phyloP scores from a whole-genome alignment of 371 early-diverging fungal genomes.

The Zychaea mexicana region DNA sequence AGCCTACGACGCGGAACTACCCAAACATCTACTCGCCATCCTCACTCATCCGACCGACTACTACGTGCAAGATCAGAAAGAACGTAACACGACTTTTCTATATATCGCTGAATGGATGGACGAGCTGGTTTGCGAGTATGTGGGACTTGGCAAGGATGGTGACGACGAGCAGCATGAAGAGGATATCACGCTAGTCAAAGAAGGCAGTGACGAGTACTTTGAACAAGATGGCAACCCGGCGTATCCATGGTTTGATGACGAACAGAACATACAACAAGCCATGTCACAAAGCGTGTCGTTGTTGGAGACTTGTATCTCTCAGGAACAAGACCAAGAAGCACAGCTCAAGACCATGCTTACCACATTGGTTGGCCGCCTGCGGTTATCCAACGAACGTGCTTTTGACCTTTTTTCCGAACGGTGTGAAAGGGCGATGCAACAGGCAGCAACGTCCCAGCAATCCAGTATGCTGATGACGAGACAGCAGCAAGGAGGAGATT shows the following conservation, averaged over 20 bases:
- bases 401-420: constrained; percentile 20
- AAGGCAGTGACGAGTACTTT: background rate
- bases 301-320: background rate
- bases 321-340: background rate
- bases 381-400: constrained; percentile 29
- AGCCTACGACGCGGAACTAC: constrained; percentile 26
- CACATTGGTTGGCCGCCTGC: constrained; percentile 23
- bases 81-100: background rate
- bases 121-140: constrained; percentile 31
- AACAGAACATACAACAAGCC: constrained; percentile 15
- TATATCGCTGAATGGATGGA: constrained; percentile 38
- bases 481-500: background rate
- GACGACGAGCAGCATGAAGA: constrained; percentile 11
- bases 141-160: constrained; percentile 32
- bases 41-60: background rate
- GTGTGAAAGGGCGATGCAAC: background rate
- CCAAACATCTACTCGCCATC: constrained; percentile 16
- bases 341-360: background rate
- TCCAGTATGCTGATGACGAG: background rate
- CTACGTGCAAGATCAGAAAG: background rate
- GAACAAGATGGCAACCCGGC: background rate
- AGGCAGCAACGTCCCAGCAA: background rate
- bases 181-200: background rate
- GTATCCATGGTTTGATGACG: constrained; percentile 34
- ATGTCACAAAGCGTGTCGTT: constrained; percentile 13